A percentile compares a stretch with the other conserved stretches of the same genome.
Evolutionary conservation across 805 yeast species (phyloP).

Genomic region (Hanseniaspora jakobsenii): DNA sequence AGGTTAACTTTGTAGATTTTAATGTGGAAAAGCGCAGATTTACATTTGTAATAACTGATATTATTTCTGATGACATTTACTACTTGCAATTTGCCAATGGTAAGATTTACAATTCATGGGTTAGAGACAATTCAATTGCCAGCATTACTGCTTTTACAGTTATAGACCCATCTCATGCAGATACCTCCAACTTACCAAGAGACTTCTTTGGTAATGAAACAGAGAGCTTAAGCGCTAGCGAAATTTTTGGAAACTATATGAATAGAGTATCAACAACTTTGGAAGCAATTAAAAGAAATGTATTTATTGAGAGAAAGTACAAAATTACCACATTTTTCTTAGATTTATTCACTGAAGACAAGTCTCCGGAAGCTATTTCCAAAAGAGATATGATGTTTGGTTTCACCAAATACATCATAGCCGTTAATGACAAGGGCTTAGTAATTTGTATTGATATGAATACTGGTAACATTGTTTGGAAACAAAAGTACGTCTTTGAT

Average conservation of each 20-base stretch:
- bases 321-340: slow-evolving; percentile 16
- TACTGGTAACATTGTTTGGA: slow-evolving; percentile 35
- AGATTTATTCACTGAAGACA: slow-evolving; percentile 18
- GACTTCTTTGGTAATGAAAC: slow-evolving; percentile 21
- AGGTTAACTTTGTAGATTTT: not conserved
- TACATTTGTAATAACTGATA: slow-evolving; percentile 16
- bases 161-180: slow-evolving; percentile 14
- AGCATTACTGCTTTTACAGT: slow-evolving; percentile 26
- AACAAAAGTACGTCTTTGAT: slow-evolving; percentile 20
- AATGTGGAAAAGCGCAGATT: not conserved
- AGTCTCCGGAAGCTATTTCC: slow-evolving; percentile 11
- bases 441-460: slow-evolving; percentile 35
- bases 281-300: slow-evolving; percentile 17
- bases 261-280: slow-evolving; percentile 23
- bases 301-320: slow-evolving; percentile 17
- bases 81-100: slow-evolving; percentile 22
- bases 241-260: slow-evolving; percentile 22
- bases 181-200: slow-evolving; percentile 18
- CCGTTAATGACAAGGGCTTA: slow-evolving; percentile 32
- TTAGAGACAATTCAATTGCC: slow-evolving; percentile 34
- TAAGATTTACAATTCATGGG: slow-evolving; percentile 27
- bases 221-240: slow-evolving; percentile 9
- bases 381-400: slow-evolving; percentile 33
- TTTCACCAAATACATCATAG: slow-evolving; percentile 33
- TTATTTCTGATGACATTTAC: not conserved